A percentile compares a stretch with the other conserved stretches of the same genome.
Evolutionary conservation across 1,284 basidiomycete species (phyloP).

Genomic region (Ganoderma boninense): DNA sequence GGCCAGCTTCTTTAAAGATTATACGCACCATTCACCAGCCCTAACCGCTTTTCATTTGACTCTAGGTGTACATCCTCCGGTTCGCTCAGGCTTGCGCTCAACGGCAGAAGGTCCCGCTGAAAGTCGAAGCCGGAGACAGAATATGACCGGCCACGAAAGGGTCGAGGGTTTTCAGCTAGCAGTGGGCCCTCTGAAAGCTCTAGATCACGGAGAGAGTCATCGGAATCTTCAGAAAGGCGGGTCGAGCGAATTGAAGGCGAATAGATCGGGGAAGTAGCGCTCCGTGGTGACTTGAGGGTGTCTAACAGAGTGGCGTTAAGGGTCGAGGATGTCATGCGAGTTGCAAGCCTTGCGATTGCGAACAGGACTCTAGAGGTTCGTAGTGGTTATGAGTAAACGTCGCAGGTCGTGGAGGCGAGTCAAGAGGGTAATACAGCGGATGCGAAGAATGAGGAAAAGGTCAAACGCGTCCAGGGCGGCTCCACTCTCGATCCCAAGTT

Average conservation of each 20-base stretch:
- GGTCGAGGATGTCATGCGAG: slow-evolving; percentile 40
- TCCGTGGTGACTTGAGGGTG: slow-evolving; percentile 30
- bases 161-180: slow-evolving; percentile 42
- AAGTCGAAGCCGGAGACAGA: slow-evolving; percentile 85
- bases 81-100: slow-evolving; percentile 78
- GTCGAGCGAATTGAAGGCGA: slow-evolving; percentile 53
- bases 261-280: slow-evolving; percentile 37
- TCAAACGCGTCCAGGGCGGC: slow-evolving; percentile 6
- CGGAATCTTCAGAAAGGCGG: slow-evolving; percentile 69
- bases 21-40: slow-evolving; percentile 75
- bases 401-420: slow-evolving; percentile 12
- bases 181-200: slow-evolving; percentile 75
- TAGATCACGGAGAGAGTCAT: slow-evolving; percentile 78
- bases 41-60: slow-evolving; percentile 74
- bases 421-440: background rate
- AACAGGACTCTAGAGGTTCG: background rate
- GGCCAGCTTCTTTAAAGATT: background rate
- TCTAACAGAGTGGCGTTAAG: slow-evolving; percentile 47
- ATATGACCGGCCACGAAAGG: slow-evolving; percentile 61
- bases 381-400: slow-evolving; percentile 7
- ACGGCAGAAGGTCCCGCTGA: slow-evolving; percentile 77
- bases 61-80: slow-evolving; percentile 58
- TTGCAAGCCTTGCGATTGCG: background rate
- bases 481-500: background rate
- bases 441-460: background rate